Evolutionary conservation across 495 filamentous ascomycete genomes (phyloP).

Genomic region (Penicillium paxilli): DNA sequence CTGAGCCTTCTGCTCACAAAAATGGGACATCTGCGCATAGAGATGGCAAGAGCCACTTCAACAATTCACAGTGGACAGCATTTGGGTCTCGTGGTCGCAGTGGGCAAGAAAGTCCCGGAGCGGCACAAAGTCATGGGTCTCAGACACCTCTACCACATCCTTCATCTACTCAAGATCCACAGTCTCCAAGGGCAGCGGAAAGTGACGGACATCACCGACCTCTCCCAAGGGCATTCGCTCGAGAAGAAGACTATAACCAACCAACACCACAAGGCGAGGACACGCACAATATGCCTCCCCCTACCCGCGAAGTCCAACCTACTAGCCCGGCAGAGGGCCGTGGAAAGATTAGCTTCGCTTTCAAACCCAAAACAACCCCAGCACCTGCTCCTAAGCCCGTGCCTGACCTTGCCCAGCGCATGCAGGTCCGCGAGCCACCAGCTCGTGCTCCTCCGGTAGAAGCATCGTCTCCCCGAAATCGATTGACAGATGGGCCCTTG

Average conservation of each 20-base stretch:
- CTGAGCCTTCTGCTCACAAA: slow-evolving; percentile 32
- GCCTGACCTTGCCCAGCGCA: slow-evolving; percentile 67
- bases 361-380: slow-evolving; percentile 70
- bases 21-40: slow-evolving; percentile 27
- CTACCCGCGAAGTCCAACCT: slow-evolving; percentile 44
- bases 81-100: slow-evolving; percentile 31
- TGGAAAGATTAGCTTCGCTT: slow-evolving; percentile 84
- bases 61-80: slow-evolving; percentile 62
- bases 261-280: slow-evolving; percentile 30
- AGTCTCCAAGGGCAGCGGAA: slow-evolving; percentile 44
- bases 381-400: slow-evolving; percentile 62
- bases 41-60: slow-evolving; percentile 47
- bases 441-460: slow-evolving; percentile 35
- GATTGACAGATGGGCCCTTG: slow-evolving; percentile 37
- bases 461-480: slow-evolving; percentile 33
- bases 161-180: slow-evolving; percentile 33
- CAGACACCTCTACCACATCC: slow-evolving; percentile 27
- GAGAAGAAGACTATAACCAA: slow-evolving; percentile 56
- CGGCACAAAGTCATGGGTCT: slow-evolving; percentile 24
- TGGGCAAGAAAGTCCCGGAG: slow-evolving; percentile 34
- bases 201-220: slow-evolving; percentile 62
- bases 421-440: slow-evolving; percentile 56
- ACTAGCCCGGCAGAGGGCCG: slow-evolving; percentile 56
- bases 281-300: slow-evolving; percentile 49
- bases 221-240: slow-evolving; percentile 57